phyloP scores from a whole-genome alignment of 2,329 filamentous ascomycete species.

The Hypocrella siamensis region DNA sequence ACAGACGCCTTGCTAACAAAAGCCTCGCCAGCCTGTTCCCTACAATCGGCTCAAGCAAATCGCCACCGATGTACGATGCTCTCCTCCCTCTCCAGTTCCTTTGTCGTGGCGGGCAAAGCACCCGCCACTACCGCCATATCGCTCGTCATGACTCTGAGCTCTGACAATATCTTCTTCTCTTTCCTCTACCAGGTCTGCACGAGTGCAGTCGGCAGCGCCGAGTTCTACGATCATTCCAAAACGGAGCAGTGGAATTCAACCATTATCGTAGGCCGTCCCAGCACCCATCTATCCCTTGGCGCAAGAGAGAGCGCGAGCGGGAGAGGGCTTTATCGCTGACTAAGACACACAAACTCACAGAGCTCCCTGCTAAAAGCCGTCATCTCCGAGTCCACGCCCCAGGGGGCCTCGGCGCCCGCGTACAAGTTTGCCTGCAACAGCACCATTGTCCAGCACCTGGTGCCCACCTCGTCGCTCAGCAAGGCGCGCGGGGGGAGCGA shows the following conservation, averaged over 20 bases:
- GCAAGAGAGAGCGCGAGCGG: conserved; percentile 2
- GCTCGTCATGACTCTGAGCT: no score
- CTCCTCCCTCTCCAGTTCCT: not conserved
- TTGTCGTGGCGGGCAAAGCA: no score
- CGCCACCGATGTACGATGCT: conserved; percentile 54
- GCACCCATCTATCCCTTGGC: not conserved
- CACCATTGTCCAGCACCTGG: conserved; percentile 91
- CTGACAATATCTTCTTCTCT: not conserved
- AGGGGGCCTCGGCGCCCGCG: conserved; percentile 38
- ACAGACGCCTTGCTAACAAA: not conserved
- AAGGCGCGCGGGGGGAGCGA: conserved; percentile 38
- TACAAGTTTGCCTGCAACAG: conserved; percentile 97
- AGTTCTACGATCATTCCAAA: conserved; percentile 74
- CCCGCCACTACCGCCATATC: no score
- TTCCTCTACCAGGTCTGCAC: conserved; percentile 54
- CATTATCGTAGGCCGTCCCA: conserved; percentile 60
- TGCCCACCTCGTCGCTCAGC: conserved; percentile 49
- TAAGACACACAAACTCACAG: conserved; percentile 20
- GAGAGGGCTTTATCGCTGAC: not conserved
- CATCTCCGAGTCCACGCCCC: conserved; percentile 56
- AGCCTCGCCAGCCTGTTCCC: conserved; percentile 48
- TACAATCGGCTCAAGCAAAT: conserved; percentile 71
- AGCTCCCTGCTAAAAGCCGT: conserved; percentile 63
- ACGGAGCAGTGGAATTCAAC: conserved; percentile 79
- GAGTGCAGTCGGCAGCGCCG: conserved; percentile 53